Conservation (phyloP, 192 early-diverging fungal species). For the Borealophlyctis nickersoniae region DNA sequence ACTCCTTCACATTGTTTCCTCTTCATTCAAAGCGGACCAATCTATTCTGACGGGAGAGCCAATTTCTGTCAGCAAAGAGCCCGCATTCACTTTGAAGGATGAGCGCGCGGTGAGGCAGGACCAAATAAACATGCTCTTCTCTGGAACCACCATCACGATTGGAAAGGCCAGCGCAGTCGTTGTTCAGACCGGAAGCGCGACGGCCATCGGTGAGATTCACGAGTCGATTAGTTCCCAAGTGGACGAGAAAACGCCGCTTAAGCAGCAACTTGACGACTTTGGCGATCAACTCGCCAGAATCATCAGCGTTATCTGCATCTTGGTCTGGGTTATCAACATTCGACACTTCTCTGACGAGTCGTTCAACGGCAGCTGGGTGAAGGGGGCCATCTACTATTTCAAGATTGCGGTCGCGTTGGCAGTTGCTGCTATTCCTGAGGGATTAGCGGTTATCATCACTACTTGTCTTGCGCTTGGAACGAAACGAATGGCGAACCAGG, state of each 20-base stretch:
- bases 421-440: slow-evolving; percentile 98
- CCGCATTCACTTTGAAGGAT: slow-evolving; percentile 56
- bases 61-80: slow-evolving; percentile 82
- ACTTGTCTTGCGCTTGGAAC: slow-evolving; percentile 97
- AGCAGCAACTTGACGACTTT: slow-evolving; percentile 94
- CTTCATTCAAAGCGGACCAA: slow-evolving; percentile 91
- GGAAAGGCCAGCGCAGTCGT: slow-evolving; percentile 89
- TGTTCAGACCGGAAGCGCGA: slow-evolving; percentile 77
- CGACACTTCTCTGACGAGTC: slow-evolving; percentile 90
- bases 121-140: slow-evolving; percentile 95
- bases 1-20: slow-evolving; percentile 73
- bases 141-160: slow-evolving; percentile 90
- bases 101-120: slow-evolving; percentile 88
- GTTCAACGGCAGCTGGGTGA: slow-evolving; percentile 71
- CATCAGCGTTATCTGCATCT: slow-evolving; percentile 82
- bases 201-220: slow-evolving; percentile 95
- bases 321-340: slow-evolving; percentile 98
- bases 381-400: slow-evolving; percentile 97
- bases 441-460: slow-evolving; percentile 96
- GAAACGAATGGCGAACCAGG: slow-evolving; percentile 92
- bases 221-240: slow-evolving; percentile 77
- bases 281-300: slow-evolving; percentile 60
- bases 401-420: slow-evolving; percentile 98
- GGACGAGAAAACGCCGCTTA: slow-evolving; percentile 92
- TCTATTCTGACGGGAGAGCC: slow-evolving; percentile 95